Evolutionary conservation across 2,329 filamentous ascomycete species (phyloP).

Genomic region (Colletotrichum orchidophilum): DNA sequence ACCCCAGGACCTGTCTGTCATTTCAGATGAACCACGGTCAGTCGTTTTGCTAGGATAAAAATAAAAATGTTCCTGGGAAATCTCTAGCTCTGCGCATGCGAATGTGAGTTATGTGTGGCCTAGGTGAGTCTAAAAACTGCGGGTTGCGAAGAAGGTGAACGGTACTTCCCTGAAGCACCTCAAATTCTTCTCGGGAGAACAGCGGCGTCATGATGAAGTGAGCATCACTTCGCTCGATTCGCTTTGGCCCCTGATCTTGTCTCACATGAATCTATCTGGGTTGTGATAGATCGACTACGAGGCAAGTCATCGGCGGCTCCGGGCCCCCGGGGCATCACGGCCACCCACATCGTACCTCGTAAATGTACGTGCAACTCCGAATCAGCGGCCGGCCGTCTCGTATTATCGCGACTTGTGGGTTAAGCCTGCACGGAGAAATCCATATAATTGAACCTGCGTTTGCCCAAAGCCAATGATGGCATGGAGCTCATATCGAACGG

Average conservation of each 20-base stretch:
- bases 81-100: neutral
- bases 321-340: neutral
- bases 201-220: neutral
- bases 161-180: neutral
- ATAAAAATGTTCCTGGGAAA: neutral
- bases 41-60: neutral
- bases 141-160: neutral
- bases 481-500: neutral
- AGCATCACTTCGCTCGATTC: neutral
- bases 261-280: neutral
- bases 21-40: neutral
- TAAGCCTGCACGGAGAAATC: neutral
- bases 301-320: neutral
- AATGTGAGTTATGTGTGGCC: too few relatives aligned
- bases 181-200: neutral
- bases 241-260: neutral
- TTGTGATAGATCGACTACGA: neutral
- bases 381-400: neutral
- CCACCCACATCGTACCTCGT: neutral
- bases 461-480: neutral
- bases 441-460: neutral
- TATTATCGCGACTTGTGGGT: neutral
- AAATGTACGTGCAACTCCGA: neutral
- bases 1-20: neutral
- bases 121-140: neutral